Evolutionary conservation across 2,329 filamentous ascomycete genomes (phyloP).

Genomic region (Moelleriella libera): DNA sequence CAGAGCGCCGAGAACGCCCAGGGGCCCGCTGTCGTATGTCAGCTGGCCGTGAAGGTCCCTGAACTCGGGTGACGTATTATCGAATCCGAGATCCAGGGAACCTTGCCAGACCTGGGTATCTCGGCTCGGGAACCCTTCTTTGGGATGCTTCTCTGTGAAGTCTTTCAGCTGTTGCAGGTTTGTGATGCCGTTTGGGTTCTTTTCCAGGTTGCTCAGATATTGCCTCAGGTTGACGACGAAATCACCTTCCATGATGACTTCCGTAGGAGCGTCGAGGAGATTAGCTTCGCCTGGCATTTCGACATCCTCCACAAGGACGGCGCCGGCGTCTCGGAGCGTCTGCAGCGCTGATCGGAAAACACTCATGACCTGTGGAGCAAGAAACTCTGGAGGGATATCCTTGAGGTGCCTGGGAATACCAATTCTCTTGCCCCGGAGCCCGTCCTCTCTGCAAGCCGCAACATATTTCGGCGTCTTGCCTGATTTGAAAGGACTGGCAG

Average conservation of each 20-base stretch:
- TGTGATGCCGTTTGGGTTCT: slow-evolving; percentile 43
- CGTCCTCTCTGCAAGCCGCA: slow-evolving; percentile 37
- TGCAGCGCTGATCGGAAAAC: slow-evolving; percentile 38
- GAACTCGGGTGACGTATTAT: slow-evolving; percentile 40
- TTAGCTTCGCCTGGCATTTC: slow-evolving; percentile 13
- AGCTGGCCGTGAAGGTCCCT: slow-evolving; percentile 42
- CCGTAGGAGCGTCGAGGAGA: slow-evolving; percentile 18
- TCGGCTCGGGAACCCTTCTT: slow-evolving; percentile 42
- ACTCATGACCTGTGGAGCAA: neutral
- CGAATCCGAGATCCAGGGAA: slow-evolving; percentile 33
- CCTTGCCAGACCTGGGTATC: slow-evolving; percentile 43
- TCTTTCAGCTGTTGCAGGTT: slow-evolving; percentile 32
- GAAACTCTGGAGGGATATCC: neutral
- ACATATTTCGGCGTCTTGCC: slow-evolving; percentile 45
- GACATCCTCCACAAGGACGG: slow-evolving; percentile 33
- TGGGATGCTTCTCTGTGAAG: slow-evolving; percentile 37
- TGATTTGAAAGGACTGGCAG: slow-evolving; percentile 37
- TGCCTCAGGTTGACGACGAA: slow-evolving; percentile 36
- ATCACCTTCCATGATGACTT: slow-evolving; percentile 33
- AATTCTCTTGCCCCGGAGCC: slow-evolving; percentile 42
- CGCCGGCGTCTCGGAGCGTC: slow-evolving; percentile 38
- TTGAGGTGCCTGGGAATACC: slow-evolving; percentile 48
- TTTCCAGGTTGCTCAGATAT: slow-evolving; percentile 40
- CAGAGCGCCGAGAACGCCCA: slow-evolving; percentile 45
- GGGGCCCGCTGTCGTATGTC: slow-evolving; percentile 35